Conservation (phyloP, 129 eudicot species). For the Flaveria sonorensis region DNA sequence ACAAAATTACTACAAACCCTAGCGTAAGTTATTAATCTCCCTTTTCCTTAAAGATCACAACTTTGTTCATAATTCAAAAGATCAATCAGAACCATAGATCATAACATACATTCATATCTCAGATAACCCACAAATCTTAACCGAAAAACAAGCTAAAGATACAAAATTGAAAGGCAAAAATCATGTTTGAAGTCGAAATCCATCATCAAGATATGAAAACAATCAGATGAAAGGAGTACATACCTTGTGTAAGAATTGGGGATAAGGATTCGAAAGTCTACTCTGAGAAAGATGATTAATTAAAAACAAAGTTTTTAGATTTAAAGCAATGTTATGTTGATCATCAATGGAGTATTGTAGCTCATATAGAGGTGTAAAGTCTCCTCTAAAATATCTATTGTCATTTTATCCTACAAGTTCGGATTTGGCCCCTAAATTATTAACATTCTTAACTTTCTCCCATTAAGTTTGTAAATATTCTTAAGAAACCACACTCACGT, state of each 20-base stretch:
- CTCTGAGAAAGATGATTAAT: slow-evolving; percentile 4
- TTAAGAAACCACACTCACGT: too few species aligned
- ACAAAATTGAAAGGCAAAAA: not conserved
- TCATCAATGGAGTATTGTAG: not conserved
- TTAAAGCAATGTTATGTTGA: slow-evolving; percentile 24
- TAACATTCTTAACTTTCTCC: not conserved
- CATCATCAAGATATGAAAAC: not conserved
- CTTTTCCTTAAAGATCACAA: slow-evolving; percentile 19
- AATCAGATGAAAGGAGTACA: slow-evolving; percentile 1
- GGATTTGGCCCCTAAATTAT: not conserved
- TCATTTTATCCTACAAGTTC: not conserved
- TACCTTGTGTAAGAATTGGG: slow-evolving; percentile 30
- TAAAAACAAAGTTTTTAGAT: slow-evolving; percentile 15
- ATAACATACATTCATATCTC: not conserved
- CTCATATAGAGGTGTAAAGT: too few species aligned
- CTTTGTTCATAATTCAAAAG: slow-evolving; percentile 19
- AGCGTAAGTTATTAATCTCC: not conserved
- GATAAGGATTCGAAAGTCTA: slow-evolving; percentile 14
- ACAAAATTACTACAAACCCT: slow-evolving; percentile 24
- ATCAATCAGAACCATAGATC: slow-evolving; percentile 15
- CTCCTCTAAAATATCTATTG: not conserved
- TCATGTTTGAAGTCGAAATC: not conserved
- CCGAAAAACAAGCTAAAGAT: slow-evolving; percentile 20
- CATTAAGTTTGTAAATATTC: not conserved
- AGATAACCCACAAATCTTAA: slow-evolving; percentile 18